Conservation (phyloP, 768 basidiomycete species). For the Tephrocybe sp. region DNA sequence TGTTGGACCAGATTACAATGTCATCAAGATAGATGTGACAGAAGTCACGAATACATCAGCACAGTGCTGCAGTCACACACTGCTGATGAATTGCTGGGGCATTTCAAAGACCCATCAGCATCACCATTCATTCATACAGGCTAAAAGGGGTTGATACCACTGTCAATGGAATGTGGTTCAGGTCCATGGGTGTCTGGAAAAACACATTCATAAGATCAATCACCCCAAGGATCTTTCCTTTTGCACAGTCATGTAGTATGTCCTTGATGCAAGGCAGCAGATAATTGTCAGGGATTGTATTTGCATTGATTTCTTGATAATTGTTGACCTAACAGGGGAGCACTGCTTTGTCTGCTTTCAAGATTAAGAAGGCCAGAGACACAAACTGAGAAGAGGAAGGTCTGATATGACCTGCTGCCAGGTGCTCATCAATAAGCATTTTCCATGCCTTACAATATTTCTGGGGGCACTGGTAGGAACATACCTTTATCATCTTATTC, state of each 20-base stretch:
- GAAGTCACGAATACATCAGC: constrained; percentile 33
- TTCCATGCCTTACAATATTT: constrained; percentile 1
- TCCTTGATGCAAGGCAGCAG: constrained; percentile 26
- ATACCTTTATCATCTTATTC: no score
- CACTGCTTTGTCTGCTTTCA: background rate
- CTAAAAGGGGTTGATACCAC: constrained; percentile 30
- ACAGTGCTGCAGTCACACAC: constrained; percentile 29
- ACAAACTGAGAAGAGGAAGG: background rate
- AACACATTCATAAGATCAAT: no score
- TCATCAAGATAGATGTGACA: background rate
- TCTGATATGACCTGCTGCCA: no score
- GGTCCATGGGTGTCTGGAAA: constrained; percentile 10
- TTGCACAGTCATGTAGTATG: constrained; percentile 17
- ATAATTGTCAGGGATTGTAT: background rate
- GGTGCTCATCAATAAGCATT: constrained; percentile 17
- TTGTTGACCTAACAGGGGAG: background rate
- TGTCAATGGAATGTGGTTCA: background rate
- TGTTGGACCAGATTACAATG: constrained; percentile 37
- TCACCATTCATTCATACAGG: constrained; percentile 34
- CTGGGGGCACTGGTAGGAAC: background rate
- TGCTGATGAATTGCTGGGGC: background rate
- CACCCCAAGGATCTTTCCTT: constrained; percentile 8
- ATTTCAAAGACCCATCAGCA: no score
- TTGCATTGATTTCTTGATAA: constrained; percentile 21
- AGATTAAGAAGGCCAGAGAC: background rate